Evolutionary conservation across 345 rosid genomes (phyloP).

Genomic region (Sapria himalayana): DNA sequence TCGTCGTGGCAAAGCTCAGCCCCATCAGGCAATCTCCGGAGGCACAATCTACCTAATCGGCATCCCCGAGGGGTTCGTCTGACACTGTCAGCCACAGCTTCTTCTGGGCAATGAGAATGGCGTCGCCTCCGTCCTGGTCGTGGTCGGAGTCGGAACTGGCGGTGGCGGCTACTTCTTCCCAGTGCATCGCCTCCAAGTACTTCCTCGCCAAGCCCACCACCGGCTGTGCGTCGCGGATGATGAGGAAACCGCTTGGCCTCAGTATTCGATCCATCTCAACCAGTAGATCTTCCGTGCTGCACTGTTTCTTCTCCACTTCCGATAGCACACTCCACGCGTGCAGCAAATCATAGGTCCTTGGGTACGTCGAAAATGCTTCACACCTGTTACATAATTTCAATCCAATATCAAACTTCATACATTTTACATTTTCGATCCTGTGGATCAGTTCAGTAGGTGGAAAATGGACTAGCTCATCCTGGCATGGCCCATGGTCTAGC

Average conservation of each 20-base stretch:
- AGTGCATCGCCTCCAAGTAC: conserved; percentile 51
- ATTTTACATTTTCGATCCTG: conserved; percentile 1
- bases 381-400: conserved; percentile 33
- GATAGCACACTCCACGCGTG: conserved; percentile 60
- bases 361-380: conserved; percentile 77
- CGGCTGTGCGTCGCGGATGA: conserved; percentile 47
- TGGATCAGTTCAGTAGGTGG: no score
- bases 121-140: conserved; percentile 35
- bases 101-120: conserved; percentile 44
- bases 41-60: no score
- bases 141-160: conserved; percentile 24
- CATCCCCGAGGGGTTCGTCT: conserved; percentile 45
- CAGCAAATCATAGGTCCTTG: conserved; percentile 75
- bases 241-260: conserved; percentile 63
- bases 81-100: conserved; percentile 79
- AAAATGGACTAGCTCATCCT: no score
- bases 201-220: conserved; percentile 44
- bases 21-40: no score
- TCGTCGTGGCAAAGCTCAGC: no score
- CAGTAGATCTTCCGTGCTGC: conserved; percentile 62
- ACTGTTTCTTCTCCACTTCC: conserved; percentile 49
- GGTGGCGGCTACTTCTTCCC: conserved; percentile 58
- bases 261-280: conserved; percentile 90
- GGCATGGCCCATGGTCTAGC: not conserved
- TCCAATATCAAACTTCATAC: not conserved